phyloP scores from a whole-genome alignment of 164 flowering plant genomes.

The Annona squamosa region DNA sequence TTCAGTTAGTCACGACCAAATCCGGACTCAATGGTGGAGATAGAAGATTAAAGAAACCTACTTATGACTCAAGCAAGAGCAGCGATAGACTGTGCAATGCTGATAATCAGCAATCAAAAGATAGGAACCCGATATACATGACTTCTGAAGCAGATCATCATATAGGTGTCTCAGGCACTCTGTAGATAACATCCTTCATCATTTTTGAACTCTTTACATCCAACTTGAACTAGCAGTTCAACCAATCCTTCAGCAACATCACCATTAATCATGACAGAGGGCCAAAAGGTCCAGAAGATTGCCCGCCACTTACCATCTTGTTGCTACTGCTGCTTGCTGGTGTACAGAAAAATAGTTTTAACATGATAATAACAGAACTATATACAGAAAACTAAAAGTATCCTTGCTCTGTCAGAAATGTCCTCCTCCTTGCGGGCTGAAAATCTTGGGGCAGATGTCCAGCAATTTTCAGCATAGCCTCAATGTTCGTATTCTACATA shows the following conservation, averaged over 20 bases:
- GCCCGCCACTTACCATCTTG: not conserved
- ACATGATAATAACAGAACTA: not conserved
- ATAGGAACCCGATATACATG: not conserved
- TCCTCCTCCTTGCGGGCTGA: not conserved
- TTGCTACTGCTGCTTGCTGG: not conserved
- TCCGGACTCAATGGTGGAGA: not conserved
- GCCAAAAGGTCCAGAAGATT: not conserved
- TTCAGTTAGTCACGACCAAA: not conserved
- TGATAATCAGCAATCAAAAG: slow-evolving; percentile 1
- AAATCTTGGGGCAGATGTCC: not conserved
- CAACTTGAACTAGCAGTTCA: not conserved
- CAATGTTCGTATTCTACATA: not conserved
- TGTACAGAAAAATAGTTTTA: not conserved
- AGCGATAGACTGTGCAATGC: not conserved
- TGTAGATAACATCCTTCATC: not conserved
- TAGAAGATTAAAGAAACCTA: not conserved
- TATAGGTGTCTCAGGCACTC: not conserved
- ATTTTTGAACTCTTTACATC: not conserved
- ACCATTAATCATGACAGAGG: not conserved
- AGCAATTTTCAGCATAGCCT: not conserved
- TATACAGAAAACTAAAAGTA: not conserved
- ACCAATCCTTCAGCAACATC: not conserved
- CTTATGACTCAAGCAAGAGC: not conserved
- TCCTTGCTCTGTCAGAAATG: not conserved
- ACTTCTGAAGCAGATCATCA: not conserved